Base-by-base conservation (phyloP, 768 basidiomycete genomes). In the Imleria badia region DNA sequence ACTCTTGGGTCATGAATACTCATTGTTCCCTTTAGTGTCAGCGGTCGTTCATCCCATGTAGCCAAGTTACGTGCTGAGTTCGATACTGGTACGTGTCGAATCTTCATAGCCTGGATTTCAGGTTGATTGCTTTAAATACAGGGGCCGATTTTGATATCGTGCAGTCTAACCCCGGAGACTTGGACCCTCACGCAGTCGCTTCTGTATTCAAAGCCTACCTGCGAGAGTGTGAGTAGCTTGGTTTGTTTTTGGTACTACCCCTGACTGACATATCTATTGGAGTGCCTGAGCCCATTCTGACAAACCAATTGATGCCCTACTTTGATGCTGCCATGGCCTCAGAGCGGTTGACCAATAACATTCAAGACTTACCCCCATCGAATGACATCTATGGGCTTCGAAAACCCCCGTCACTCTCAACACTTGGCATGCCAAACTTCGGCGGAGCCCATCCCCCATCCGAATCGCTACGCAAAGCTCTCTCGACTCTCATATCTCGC, bases 171-270 rank as follows among this genome's bases (percentile, higher is more conserved):
- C 94, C 93, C 23, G 84, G 89, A 9, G 94, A 98, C 64, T 73
- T 98, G 34, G 95, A 98, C 66, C 95, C 95, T 44, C 94, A 98
- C 69, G 91, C 93, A 1, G 94, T 98, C 8, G 86, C 94, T 19
- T 91, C 91, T 23, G 76, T 96, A 30, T 97, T 96, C 75, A 97
- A 96, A 71, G 87, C 91, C 1, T 98, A 85, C 69, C 76, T 98
- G 40, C 87, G 95, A 52, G 94, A 97, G 80, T 75, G 94, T 96
- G 73, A 76, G 94, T 79, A 42, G 10, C 44, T 46, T 50, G 30
- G 14, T 55, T 33, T 20, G 15, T 45, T 40, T 52, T 52, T 5
- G 17, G 45, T 45, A 8, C n/a, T 38, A 31, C 39, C 14, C 45
- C 42, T 48, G 34, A 43, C 33, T 59, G 41, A 60, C 50, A 51